Base-by-base conservation (phyloP, 768 basidiomycete species). In the Russula compacta region DNA sequence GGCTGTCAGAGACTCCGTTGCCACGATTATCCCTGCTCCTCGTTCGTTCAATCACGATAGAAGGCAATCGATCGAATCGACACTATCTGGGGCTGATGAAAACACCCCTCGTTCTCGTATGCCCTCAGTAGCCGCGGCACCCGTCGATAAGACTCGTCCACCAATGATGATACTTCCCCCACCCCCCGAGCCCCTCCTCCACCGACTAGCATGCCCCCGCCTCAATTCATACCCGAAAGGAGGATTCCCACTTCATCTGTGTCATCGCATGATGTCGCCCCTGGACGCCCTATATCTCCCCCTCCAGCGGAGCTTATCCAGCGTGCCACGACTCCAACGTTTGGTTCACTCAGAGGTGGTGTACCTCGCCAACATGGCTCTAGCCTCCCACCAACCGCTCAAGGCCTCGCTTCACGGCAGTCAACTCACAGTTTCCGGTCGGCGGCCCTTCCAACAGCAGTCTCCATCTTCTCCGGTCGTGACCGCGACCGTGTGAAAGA, bases 241-340 rank as follows among this genome's bases (percentile, higher is more conserved):
- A 82, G 80, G 66, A 66, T 78, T 49, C 75, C 75, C 29, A 75
- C 77, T 4, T 71, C 71, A 15, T 77, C 80, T 8, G 73, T 73
- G 58, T 71, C 77, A 21, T 76, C 80, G 5, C 74, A 78, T 47
- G 86, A 87, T 64, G 72, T 74, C 6, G 88, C 89, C 11, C 94
- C 95, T 0, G 87, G 90, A 33, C 79, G 95, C 47, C 95, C 95
- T 0, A 87, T 85, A 4, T 98, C 95, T 0, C 95, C 95, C 2
- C 95, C 94, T 6, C 95, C 94, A 17, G 77, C 87, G 17, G 94
- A 98, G 59, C 87, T 97, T 69, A 85, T 97, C 63, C 87, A 92
- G 69, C 88, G 95, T 14, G 92, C 95, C 10, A 91, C 91, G 4
- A 92, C 91, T 1, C 91, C 91, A 0, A 86, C 86, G 7, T 84